Conservation (phyloP, 768 basidiomycete genomes). For the Phylloporus rhodoxanthus region DNA sequence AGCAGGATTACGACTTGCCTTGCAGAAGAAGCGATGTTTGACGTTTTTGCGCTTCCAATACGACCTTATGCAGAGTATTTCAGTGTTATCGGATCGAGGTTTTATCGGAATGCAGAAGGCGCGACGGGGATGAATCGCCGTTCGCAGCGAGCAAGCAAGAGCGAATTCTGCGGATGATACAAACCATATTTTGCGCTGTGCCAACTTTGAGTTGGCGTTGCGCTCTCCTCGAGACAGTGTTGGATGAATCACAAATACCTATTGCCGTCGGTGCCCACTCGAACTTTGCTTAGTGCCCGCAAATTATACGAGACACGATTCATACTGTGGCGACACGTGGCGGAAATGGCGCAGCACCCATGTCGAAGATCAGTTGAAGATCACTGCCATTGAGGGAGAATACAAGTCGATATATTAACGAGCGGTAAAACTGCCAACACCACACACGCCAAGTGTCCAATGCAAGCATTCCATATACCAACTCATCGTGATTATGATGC, state of each 20-base stretch:
- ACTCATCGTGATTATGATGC: background rate
- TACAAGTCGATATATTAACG: conserved; percentile 25
- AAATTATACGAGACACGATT: background rate
- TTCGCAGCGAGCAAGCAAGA: conserved; percentile 20
- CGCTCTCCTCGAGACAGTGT: background rate
- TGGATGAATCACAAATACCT: background rate
- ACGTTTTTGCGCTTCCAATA: conserved; percentile 13
- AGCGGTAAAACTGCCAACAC: conserved; percentile 3
- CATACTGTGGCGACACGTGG: conserved; percentile 8
- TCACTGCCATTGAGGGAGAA: conserved; percentile 22
- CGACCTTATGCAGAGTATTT: conserved; percentile 11
- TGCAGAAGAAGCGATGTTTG: conserved; percentile 13
- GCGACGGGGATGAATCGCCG: conserved; percentile 25
- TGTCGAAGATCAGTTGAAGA: conserved; percentile 27
- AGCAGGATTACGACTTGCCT: conserved; percentile 13
- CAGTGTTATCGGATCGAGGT: conserved; percentile 18
- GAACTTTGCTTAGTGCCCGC: background rate
- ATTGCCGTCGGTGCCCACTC: background rate
- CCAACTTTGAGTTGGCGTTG: conserved; percentile 1
- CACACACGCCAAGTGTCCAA: background rate
- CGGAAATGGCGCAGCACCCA: conserved; percentile 10
- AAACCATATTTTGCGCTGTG: conserved; percentile 2
- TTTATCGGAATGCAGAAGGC: conserved; percentile 10
- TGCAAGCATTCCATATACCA: background rate
- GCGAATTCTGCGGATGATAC: conserved; percentile 14